Evolutionary conservation across 129 eudicot species (phyloP).

Genomic region (Centaurea solstitialis): DNA sequence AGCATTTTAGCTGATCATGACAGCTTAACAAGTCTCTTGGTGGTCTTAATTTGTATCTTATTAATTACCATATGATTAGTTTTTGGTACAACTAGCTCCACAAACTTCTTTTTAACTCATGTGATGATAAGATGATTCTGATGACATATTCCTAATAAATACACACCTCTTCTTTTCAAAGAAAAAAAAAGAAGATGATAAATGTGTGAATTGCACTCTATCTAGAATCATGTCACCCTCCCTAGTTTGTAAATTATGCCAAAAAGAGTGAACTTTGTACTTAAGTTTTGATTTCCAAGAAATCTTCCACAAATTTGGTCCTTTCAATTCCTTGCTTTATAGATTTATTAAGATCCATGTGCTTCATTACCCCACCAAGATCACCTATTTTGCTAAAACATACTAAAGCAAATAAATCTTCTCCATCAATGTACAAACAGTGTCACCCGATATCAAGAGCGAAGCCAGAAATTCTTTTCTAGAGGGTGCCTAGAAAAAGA

Average conservation of each 20-base stretch:
- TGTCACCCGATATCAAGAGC: background rate
- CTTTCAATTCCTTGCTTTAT: background rate
- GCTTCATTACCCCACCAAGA: background rate
- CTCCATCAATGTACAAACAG: background rate
- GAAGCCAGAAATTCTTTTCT: too few species aligned
- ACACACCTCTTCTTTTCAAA: background rate
- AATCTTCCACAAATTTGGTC: background rate
- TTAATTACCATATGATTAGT: background rate
- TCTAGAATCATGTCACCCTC: background rate
- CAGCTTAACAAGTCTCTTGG: background rate
- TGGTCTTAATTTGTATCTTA: background rate
- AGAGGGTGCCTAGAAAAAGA: too few species aligned
- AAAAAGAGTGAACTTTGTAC: background rate
- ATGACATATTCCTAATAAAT: constrained; percentile 19
- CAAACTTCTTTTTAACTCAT: background rate
- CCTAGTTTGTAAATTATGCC: background rate
- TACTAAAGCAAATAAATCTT: too few species aligned
- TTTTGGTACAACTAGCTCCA: background rate
- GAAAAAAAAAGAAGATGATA: background rate
- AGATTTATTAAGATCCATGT: background rate
- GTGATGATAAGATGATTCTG: background rate
- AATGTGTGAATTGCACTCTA: background rate
- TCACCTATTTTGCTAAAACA: background rate
- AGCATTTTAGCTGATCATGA: constrained; percentile 1
- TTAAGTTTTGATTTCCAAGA: background rate